Conservation (phyloP, 208 protist genomes). For the Hexamita inflata region DNA sequence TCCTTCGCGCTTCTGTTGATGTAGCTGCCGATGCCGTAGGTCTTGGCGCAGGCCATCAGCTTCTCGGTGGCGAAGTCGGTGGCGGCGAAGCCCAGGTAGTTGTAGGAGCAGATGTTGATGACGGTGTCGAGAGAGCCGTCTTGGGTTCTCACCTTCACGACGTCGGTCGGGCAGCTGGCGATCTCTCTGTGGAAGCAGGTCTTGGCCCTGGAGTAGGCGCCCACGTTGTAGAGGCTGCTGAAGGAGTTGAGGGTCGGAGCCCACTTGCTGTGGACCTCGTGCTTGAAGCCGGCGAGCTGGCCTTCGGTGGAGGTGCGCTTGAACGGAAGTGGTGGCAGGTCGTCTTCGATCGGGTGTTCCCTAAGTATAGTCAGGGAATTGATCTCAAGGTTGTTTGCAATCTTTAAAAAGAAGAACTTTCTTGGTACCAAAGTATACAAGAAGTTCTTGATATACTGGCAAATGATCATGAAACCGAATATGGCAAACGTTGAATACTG, state of each 20-base stretch:
- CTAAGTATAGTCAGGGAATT: too few relatives aligned
- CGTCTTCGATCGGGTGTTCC: too few relatives aligned
- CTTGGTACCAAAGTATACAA: too few relatives aligned
- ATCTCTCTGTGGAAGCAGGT: constrained; percentile 17
- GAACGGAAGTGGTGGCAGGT: neutral
- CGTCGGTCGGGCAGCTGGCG: neutral
- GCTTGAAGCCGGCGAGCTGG: neutral
- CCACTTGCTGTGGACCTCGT: neutral
- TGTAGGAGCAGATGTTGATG: constrained; percentile 88
- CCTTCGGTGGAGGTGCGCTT: neutral
- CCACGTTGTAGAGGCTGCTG: neutral
- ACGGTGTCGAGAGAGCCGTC: constrained; percentile 16
- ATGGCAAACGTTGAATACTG: too few relatives aligned
- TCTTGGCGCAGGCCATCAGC: neutral
- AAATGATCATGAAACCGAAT: too few relatives aligned
- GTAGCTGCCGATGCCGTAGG: neutral
- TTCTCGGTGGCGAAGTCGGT: constrained; percentile 48
- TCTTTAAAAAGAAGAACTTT: too few relatives aligned
- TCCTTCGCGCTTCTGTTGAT: neutral
- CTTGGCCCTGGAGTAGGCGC: neutral
- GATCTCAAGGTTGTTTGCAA: too few relatives aligned
- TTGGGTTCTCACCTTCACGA: neutral
- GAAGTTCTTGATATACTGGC: too few relatives aligned
- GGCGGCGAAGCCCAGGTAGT: constrained; percentile 91
- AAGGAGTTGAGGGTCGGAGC: neutral